phyloP scores from a whole-genome alignment of 495 filamentous ascomycete species.

The Friedmanniomyces simplex region DNA sequence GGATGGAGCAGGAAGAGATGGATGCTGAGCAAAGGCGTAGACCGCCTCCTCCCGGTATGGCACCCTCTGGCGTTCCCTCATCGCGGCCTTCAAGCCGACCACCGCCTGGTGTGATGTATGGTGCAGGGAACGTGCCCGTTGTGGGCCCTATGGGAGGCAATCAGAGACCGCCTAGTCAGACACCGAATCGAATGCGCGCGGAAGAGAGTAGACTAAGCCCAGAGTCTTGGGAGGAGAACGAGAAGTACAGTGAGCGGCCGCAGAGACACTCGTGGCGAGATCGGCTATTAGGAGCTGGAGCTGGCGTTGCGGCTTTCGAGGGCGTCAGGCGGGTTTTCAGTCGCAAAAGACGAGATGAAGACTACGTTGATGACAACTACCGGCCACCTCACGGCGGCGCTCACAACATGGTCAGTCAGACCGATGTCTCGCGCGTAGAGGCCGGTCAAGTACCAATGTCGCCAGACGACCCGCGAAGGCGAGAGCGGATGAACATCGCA shows the following conservation, averaged over 20 bases:
- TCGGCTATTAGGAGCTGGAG: conserved; percentile 55
- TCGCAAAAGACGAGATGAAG: conserved; percentile 47
- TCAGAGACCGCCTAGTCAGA: background rate
- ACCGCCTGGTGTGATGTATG: conserved; percentile 12
- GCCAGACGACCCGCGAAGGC: conserved; percentile 30
- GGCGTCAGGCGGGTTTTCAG: conserved; percentile 56
- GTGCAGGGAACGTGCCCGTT: conserved; percentile 2
- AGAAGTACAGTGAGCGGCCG: conserved; percentile 13
- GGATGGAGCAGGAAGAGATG: conserved; percentile 5
- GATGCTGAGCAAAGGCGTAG: conserved; percentile 2
- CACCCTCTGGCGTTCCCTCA: background rate
- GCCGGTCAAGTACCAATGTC: conserved; percentile 30
- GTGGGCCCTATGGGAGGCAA: background rate
- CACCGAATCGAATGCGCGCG: conserved; percentile 4
- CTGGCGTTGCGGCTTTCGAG: conserved; percentile 53
- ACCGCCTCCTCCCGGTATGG: background rate
- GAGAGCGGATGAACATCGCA: conserved; percentile 25
- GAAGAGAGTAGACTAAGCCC: conserved; percentile 31
- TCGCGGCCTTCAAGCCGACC: conserved; percentile 10
- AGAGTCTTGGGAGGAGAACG: conserved; percentile 23
- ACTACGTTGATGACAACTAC: conserved; percentile 42
- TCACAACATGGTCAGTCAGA: conserved; percentile 26
- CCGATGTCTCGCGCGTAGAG: conserved; percentile 33
- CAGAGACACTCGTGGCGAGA: conserved; percentile 41
- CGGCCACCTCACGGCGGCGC: conserved; percentile 22